Percentiles rank a stretch among this genome's conserved stretches.
These are phyloP conservation scores for Aureobasidium lini DNA, from an alignment of 2,329 filamentous ascomycete genomes.

Conservation along the genomic window DNA sequence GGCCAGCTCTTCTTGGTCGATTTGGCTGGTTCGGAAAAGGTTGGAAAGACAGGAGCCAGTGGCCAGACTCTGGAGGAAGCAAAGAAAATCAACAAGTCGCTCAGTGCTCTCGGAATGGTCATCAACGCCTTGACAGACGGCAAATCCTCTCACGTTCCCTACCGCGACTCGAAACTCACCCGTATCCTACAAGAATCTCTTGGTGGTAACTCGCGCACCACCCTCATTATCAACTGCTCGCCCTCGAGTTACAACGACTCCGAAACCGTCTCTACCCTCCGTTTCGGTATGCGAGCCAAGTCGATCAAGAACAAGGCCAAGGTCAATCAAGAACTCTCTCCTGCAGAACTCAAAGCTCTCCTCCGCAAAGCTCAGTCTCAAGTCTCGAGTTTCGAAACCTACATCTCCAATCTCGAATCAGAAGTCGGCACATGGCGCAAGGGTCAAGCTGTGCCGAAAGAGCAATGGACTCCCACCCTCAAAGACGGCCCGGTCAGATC, in stretches of 20 bases:
- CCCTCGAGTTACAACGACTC: constrained; percentile 96
- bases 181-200: constrained; percentile 94
- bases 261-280: constrained; percentile 84
- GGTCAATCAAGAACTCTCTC: constrained; percentile 96
- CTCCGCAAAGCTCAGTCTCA: constrained; percentile 89
- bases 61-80: constrained; percentile 96
- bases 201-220: constrained; percentile 96
- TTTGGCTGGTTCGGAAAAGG: constrained; percentile 96
- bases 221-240: constrained; percentile 98
- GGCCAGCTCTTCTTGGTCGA: constrained; percentile 96
- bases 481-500: constrained; percentile 42
- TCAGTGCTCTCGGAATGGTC: constrained; percentile 97
- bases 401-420: constrained; percentile 73
- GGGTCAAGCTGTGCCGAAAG: constrained; percentile 81
- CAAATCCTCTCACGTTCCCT: constrained; percentile 92
- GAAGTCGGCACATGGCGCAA: constrained; percentile 83
- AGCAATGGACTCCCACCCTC: constrained; percentile 71
- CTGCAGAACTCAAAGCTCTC: constrained; percentile 85
- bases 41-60: constrained; percentile 95
- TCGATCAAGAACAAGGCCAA: constrained; percentile 99
- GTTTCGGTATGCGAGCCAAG: constrained; percentile 94
- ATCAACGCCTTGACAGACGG: constrained; percentile 96
- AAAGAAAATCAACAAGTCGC: constrained; percentile 99
- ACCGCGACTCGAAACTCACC: constrained; percentile 96
- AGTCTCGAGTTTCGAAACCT: constrained; percentile 79